Percentiles rank a stretch among this genome's conserved stretches.
Conservation (phyloP, 139 green algal species). For the Helicosporidium sp. region DNA sequence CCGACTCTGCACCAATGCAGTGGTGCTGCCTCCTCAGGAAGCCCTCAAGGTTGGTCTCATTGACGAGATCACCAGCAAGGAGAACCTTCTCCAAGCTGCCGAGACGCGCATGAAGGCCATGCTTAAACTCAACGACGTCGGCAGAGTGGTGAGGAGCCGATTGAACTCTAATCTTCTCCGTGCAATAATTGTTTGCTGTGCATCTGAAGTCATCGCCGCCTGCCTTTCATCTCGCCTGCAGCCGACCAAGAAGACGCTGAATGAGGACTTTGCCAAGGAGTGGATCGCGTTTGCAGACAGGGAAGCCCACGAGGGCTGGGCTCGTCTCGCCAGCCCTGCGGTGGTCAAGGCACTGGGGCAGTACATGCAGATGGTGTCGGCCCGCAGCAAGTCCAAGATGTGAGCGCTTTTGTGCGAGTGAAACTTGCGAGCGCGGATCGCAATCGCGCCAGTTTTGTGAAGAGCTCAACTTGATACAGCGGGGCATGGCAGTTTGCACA, state of each 20-base stretch:
- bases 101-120: background rate
- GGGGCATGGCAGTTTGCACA: too few relatives aligned
- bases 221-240: background rate
- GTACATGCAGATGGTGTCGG: too few relatives aligned
- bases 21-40: constrained; percentile 20
- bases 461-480: too few relatives aligned
- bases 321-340: too few relatives aligned
- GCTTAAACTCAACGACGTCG: background rate
- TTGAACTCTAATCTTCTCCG: too few relatives aligned
- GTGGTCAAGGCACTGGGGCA: too few relatives aligned
- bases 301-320: constrained; percentile 46
- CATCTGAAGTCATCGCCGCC: background rate
- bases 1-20: constrained; percentile 30
- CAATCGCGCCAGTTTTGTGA: too few relatives aligned
- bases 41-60: too few relatives aligned
- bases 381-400: too few relatives aligned
- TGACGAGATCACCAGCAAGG: background rate
- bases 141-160: background rate
- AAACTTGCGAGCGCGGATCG: too few relatives aligned
- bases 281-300: constrained; percentile 35
- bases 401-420: too few relatives aligned
- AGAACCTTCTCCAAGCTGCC: background rate
- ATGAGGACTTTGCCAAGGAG: constrained; percentile 27
- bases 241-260: constrained; percentile 36
- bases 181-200: too few relatives aligned